Percentiles rank a stretch among this genome's conserved stretches.
phyloP scores from a whole-genome alignment of 2,329 filamentous ascomycete genomes.

The Fusarium sp. region DNA sequence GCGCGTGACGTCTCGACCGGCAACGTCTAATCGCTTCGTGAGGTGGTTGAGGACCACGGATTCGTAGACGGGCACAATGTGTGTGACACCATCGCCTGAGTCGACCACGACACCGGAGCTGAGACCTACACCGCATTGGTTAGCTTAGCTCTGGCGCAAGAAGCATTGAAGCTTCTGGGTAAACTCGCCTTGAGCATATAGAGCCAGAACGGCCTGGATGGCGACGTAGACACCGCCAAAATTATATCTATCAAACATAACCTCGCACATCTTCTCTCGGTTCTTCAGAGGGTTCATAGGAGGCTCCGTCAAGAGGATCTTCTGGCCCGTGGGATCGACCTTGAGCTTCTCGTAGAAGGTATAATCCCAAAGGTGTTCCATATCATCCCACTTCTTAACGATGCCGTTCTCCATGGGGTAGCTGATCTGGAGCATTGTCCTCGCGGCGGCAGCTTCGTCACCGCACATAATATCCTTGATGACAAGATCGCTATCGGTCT shows the following conservation, averaged over 20 bases:
- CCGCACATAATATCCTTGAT: constrained; percentile 99
- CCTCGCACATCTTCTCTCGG: constrained; percentile 96
- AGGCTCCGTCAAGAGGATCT: constrained; percentile 96
- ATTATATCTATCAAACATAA: constrained; percentile 98
- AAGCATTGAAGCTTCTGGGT: neutral
- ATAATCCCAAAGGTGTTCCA: constrained; percentile 99
- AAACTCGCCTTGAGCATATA: constrained; percentile 88
- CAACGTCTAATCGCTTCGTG: constrained; percentile 91
- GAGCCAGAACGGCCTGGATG: constrained; percentile 93
- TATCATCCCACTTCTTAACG: constrained; percentile 99
- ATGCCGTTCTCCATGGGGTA: constrained; percentile 99
- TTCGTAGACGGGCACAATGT: constrained; percentile 98
- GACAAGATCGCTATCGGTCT: constrained; percentile 67
- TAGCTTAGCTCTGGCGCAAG: neutral
- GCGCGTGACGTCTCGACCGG: constrained; percentile 95
- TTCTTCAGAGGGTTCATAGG: constrained; percentile 98
- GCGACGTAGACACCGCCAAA: constrained; percentile 98
- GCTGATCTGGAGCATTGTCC: constrained; percentile 97
- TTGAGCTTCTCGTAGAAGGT: constrained; percentile 98
- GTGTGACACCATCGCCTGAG: constrained; percentile 96
- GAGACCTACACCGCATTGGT: constrained; percentile 64
- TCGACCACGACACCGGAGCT: constrained; percentile 98
- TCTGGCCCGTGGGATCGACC: constrained; percentile 87
- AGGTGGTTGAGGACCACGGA: constrained; percentile 97
- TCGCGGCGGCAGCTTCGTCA: constrained; percentile 93